A percentile compares a stretch with the other conserved stretches of the same genome.
Evolutionary conservation across 2,329 filamentous ascomycete genomes (phyloP).

Genomic region (Fusarium kyushuense): DNA sequence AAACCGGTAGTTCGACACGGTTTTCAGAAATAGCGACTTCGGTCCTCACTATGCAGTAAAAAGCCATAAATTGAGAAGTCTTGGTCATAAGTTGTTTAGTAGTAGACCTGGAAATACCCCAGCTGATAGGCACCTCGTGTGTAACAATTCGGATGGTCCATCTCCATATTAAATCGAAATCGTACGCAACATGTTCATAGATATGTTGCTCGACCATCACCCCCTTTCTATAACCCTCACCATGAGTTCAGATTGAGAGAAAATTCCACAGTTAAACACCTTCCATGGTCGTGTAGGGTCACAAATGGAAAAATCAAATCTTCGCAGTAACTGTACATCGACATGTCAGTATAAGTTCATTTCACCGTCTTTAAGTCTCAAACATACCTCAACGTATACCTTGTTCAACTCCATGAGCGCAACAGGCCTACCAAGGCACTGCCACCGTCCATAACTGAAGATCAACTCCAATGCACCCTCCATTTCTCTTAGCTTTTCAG

Average conservation of each 20-base stretch:
- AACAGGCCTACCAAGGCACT: slow-evolving; percentile 55
- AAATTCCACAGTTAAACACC: slow-evolving; percentile 49
- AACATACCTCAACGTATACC: slow-evolving; percentile 56
- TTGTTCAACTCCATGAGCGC: slow-evolving; percentile 57
- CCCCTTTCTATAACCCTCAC: slow-evolving; percentile 23
- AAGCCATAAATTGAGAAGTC: no score
- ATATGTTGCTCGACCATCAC: neutral
- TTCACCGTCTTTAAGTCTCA: accelerated
- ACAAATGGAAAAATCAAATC: slow-evolving; percentile 50
- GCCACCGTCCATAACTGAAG: slow-evolving; percentile 56
- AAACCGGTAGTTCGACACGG: no score
- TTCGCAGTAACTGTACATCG: slow-evolving; percentile 46
- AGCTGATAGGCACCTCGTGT: no score
- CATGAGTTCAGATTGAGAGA: slow-evolving; percentile 51
- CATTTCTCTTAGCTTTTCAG: slow-evolving; percentile 51
- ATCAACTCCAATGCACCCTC: slow-evolving; percentile 55
- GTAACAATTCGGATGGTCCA: no score
- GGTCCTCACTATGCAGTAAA: no score
- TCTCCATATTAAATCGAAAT: no score
- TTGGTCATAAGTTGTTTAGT: neutral
- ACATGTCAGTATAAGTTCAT: neutral
- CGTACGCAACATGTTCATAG: no score
- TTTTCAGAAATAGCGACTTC: no score
- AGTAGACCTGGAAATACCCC: no score
- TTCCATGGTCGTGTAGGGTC: slow-evolving; percentile 51